These are phyloP conservation scores for Botrytis elliptica DNA, from an alignment of 2,329 filamentous ascomycete species.

Conservation along the genomic window DNA sequence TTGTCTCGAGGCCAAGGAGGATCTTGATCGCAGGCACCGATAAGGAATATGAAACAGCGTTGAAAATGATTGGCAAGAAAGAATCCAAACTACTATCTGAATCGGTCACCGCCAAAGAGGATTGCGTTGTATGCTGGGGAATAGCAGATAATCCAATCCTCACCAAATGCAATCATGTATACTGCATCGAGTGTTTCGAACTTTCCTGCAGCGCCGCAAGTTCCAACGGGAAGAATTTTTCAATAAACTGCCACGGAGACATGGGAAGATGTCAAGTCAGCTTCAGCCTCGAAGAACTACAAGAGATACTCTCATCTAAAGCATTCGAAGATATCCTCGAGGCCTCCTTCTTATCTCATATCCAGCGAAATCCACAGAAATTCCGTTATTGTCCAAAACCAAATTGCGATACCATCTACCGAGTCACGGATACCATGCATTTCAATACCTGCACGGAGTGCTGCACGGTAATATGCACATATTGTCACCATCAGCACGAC, in stretches of 20 bases:
- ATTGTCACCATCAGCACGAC: constrained; percentile 27
- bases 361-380: constrained; percentile 21
- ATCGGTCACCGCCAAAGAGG: not conserved
- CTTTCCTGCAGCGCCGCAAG: constrained; percentile 35
- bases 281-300: constrained; percentile 25
- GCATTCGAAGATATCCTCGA: constrained; percentile 24
- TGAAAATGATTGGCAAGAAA: not conserved
- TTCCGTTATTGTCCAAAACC: constrained; percentile 20
- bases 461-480: constrained; percentile 22
- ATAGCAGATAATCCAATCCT: not conserved
- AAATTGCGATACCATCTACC: constrained; percentile 17
- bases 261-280: constrained; percentile 12
- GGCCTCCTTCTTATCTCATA: constrained; percentile 21
- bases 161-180: constrained; percentile 31
- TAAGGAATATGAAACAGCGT: not conserved
- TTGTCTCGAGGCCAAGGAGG: not conserved
- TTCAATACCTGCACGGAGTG: constrained; percentile 11
- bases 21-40: not conserved
- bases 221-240: constrained; percentile 28
- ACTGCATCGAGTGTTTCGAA: constrained; percentile 46
- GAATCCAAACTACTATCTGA: not conserved
- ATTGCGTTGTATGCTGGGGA: constrained; percentile 9
- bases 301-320: constrained; percentile 17
- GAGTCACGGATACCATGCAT: not conserved
- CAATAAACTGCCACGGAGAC: constrained; percentile 20